Percentiles rank a stretch among this genome's conserved stretches.
These are phyloP conservation scores for Pseudozyma tsukubaensis DNA, from an alignment of 1,284 basidiomycete species.

Conservation along the genomic window DNA sequence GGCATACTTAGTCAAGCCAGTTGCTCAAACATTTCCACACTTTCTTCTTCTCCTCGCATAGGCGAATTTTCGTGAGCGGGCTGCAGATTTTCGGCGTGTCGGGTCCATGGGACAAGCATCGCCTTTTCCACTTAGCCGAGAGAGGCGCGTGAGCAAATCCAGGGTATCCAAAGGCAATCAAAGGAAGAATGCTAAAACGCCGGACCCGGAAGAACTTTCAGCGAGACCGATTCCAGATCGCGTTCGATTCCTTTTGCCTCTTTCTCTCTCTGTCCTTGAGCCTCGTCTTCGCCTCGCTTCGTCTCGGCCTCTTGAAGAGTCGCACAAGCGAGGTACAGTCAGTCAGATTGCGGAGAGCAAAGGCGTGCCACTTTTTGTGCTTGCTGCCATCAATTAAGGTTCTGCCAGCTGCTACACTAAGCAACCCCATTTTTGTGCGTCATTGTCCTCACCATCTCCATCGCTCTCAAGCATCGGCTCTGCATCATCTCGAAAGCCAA, in stretches of 20 bases:
- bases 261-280: too few relatives aligned
- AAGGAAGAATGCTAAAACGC: constrained; percentile 8
- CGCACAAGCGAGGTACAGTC: constrained; percentile 4
- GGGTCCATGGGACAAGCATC: constrained; percentile 3
- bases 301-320: background rate
- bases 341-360: constrained; percentile 15
- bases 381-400: constrained; percentile 11
- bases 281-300: constrained; percentile 2
- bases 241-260: constrained; percentile 1
- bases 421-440: background rate
- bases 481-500: too few relatives aligned
- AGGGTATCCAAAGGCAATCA: background rate
- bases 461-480: too few relatives aligned
- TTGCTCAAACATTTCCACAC: too few relatives aligned
- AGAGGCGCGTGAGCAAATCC: background rate
- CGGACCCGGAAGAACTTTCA: constrained; percentile 12
- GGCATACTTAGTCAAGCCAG: too few relatives aligned
- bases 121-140: constrained; percentile 5
- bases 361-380: background rate
- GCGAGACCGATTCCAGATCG: constrained; percentile 14
- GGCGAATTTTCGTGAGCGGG: background rate
- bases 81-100: constrained; percentile 10
- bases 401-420: constrained; percentile 2
- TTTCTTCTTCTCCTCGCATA: constrained; percentile 3
- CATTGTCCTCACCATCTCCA: too few relatives aligned